Evolutionary conservation across 192 early-diverging fungal species (phyloP).

Genomic region (Fimicolochytrium jonesii): DNA sequence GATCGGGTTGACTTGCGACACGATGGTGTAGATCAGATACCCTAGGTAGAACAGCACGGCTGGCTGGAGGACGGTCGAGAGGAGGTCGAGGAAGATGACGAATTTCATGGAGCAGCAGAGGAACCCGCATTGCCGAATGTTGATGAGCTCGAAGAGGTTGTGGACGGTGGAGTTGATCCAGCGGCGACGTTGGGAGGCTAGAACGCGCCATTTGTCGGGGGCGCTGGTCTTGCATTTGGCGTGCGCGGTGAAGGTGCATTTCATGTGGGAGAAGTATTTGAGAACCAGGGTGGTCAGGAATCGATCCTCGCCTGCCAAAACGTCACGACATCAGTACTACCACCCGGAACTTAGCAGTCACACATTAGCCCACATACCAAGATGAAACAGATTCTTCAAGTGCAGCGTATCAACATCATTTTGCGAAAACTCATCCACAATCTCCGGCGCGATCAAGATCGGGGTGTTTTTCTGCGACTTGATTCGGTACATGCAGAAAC

Average conservation of each 20-base stretch:
- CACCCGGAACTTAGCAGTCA: too few species aligned
- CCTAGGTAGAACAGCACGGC: constrained; percentile 47
- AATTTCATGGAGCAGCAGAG: constrained; percentile 94
- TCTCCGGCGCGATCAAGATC: constrained; percentile 70
- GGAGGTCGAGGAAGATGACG: constrained; percentile 88
- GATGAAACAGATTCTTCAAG: constrained; percentile 84
- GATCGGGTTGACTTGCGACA: constrained; percentile 30
- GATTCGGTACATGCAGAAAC: constrained; percentile 49
- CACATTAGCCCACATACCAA: too few species aligned
- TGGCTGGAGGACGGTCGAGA: constrained; percentile 90
- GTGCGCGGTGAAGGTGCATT: constrained; percentile 83
- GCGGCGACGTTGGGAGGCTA: constrained; percentile 85
- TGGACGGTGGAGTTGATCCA: constrained; percentile 97
- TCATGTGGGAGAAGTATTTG: constrained; percentile 90
- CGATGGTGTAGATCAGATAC: constrained; percentile 69
- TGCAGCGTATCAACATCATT: constrained; percentile 86
- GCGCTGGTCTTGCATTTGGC: constrained; percentile 80
- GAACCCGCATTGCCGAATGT: constrained; percentile 82
- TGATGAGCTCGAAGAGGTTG: constrained; percentile 79
- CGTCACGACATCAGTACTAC: too few species aligned
- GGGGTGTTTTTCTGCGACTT: constrained; percentile 51
- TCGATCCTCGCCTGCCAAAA: constrained; percentile 71
- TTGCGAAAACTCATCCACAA: constrained; percentile 77
- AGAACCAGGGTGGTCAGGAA: constrained; percentile 92
- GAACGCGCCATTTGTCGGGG: constrained; percentile 77